These are phyloP conservation scores for Apiotrichum gamsii DNA, from an alignment of 1,284 basidiomycete species.

Conservation along the genomic window DNA sequence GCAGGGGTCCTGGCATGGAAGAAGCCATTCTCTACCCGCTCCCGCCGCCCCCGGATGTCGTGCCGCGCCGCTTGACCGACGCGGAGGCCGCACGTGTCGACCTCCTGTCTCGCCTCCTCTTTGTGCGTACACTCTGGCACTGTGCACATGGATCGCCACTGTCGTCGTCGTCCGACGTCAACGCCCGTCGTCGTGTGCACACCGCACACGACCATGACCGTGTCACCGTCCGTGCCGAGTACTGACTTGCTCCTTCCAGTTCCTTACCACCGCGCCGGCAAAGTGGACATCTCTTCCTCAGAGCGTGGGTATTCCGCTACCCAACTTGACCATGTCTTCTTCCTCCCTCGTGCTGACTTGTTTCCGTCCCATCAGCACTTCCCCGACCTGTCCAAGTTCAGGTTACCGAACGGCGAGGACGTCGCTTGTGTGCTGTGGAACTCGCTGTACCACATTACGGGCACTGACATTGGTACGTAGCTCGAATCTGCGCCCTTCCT, in stretches of 20 bases:
- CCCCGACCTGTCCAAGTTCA: constrained; percentile 72
- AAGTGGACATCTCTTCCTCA: constrained; percentile 34
- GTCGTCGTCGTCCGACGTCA: too few species aligned
- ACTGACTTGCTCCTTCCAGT: constrained; percentile 44
- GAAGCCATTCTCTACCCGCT: constrained; percentile 20
- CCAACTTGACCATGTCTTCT: too few species aligned
- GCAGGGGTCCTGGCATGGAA: constrained; percentile 19
- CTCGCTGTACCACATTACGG: constrained; percentile 82
- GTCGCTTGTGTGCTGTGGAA: constrained; percentile 86
- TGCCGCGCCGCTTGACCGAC: constrained; percentile 26
- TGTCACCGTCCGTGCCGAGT: background rate
- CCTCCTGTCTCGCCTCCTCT: constrained; percentile 41
- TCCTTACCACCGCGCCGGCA: constrained; percentile 66
- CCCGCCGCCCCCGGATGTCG: constrained; percentile 19
- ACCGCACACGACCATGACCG: too few species aligned
- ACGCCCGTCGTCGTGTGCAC: too few species aligned
- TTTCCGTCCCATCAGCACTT: constrained; percentile 45
- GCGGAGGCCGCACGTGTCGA: constrained; percentile 31
- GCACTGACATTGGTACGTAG: constrained; percentile 55
- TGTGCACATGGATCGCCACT: too few species aligned
- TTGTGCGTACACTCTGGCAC: constrained; percentile 43
- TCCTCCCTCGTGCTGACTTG: background rate
- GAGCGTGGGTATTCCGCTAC: constrained; percentile 5
- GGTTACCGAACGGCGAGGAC: constrained; percentile 74
- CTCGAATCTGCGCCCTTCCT: background rate